phyloP scores from a whole-genome alignment of 2,329 filamentous ascomycete species.

The Fusarium floridanum region DNA sequence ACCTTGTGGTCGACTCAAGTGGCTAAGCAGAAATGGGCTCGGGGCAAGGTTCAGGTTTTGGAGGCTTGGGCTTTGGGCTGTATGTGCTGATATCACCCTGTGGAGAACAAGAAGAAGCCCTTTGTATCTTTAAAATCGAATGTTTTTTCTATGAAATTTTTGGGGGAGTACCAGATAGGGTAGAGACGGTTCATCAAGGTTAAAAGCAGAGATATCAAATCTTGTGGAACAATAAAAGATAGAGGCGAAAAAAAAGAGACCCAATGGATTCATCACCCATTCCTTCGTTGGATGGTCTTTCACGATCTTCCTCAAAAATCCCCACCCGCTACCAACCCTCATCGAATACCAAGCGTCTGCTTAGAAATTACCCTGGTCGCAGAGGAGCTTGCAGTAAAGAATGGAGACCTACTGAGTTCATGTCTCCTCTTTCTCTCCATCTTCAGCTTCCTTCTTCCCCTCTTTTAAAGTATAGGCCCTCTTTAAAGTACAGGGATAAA shows the following conservation, averaged over 20 bases:
- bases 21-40: not conserved
- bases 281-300: too few relatives aligned
- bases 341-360: slow-evolving; percentile 42
- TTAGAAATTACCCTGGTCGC: slow-evolving; percentile 40
- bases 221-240: not conserved
- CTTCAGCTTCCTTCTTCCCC: not conserved
- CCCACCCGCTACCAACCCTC: slow-evolving; percentile 24
- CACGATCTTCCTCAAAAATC: not conserved
- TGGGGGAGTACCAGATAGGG: not conserved
- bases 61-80: not conserved
- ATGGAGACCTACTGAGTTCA: too few relatives aligned
- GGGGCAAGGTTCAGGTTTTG: not conserved
- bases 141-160: not conserved
- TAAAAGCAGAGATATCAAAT: not conserved
- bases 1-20: not conserved
- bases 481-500: not conserved
- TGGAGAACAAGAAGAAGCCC: not conserved
- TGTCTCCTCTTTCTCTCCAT: not conserved
- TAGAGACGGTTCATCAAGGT: not conserved
- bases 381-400: slow-evolving; percentile 10
- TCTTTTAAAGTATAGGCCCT: not conserved
- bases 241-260: not conserved
- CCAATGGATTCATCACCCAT: not conserved
- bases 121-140: not conserved
- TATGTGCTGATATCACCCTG: not conserved